phyloP scores from a whole-genome alignment of 2,329 filamentous ascomycete genomes.

The Diaporthe aspalathi region DNA sequence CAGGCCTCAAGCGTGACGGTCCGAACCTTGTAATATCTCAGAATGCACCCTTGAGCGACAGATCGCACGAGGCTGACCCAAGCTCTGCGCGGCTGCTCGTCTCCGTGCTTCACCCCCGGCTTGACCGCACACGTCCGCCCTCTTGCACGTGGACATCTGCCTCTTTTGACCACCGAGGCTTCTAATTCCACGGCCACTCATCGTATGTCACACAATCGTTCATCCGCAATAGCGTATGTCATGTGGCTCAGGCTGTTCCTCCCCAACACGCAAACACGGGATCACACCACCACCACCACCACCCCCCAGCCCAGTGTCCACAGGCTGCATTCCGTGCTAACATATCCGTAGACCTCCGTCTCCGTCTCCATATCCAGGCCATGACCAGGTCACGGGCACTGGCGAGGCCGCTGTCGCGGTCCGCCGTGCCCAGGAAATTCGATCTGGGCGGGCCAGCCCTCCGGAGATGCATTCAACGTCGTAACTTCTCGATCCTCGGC shows the following conservation, averaged over 20 bases:
- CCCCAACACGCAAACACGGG: too few species aligned
- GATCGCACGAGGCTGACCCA: background rate
- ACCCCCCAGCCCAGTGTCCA: too few species aligned
- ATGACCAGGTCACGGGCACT: conserved; percentile 26
- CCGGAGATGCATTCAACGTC: background rate
- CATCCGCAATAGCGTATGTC: background rate
- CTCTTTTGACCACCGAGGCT: background rate
- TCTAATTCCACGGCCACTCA: background rate
- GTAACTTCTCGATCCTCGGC: conserved; percentile 63
- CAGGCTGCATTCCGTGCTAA: background rate
- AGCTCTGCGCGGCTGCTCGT: background rate
- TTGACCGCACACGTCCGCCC: background rate
- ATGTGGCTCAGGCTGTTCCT: too few species aligned
- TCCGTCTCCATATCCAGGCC: background rate
- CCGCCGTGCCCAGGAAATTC: background rate
- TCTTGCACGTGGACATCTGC: too few species aligned
- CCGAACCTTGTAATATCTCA: background rate
- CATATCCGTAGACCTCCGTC: background rate
- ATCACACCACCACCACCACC: background rate
- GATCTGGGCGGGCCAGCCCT: background rate
- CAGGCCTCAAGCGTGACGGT: background rate
- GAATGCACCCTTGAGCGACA: background rate
- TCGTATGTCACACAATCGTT: background rate
- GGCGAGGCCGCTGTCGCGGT: background rate
- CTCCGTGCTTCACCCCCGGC: background rate